phyloP scores from a whole-genome alignment of 2,329 filamentous ascomycete species.

The Aspergillus carbonarius region DNA sequence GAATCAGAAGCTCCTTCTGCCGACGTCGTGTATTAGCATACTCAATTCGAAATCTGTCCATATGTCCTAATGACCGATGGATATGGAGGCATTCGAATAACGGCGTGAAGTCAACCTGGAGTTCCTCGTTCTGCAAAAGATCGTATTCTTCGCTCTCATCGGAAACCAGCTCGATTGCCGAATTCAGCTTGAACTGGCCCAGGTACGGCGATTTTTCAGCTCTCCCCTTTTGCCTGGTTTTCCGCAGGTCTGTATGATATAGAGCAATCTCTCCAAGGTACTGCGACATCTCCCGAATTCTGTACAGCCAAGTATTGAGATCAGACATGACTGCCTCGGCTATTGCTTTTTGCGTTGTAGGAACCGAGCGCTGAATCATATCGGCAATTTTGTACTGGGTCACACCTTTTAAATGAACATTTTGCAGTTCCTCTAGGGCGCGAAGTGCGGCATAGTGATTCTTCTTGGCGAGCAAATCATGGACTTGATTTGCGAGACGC shows the following conservation, averaged over 20 bases:
- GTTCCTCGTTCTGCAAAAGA: constrained; percentile 89
- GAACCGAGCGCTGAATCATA: constrained; percentile 93
- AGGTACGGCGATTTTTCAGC: constrained; percentile 74
- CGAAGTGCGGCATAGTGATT: constrained; percentile 94
- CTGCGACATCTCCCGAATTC: constrained; percentile 92
- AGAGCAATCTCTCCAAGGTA: constrained; percentile 95
- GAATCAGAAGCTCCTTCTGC: constrained; percentile 88
- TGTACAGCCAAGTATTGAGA: constrained; percentile 93
- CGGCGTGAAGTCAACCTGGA: constrained; percentile 91
- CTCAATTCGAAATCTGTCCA: constrained; percentile 83
- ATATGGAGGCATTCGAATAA: constrained; percentile 95
- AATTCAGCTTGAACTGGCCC: constrained; percentile 85
- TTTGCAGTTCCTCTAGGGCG: constrained; percentile 91
- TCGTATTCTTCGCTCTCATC: constrained; percentile 97
- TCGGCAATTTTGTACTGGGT: constrained; percentile 94
- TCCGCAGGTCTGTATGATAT: constrained; percentile 87
- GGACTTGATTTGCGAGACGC: constrained; percentile 87
- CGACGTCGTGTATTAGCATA: constrained; percentile 88
- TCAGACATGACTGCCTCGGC: constrained; percentile 97
- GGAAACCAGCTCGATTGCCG: constrained; percentile 89
- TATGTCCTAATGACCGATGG: constrained; percentile 88
- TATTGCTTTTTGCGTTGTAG: constrained; percentile 86
- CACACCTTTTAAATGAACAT: constrained; percentile 91
- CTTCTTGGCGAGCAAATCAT: constrained; percentile 87
- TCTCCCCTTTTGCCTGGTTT: constrained; percentile 78